phyloP scores from a whole-genome alignment of 148 eudicot species.

The Arbutus unedo region DNA sequence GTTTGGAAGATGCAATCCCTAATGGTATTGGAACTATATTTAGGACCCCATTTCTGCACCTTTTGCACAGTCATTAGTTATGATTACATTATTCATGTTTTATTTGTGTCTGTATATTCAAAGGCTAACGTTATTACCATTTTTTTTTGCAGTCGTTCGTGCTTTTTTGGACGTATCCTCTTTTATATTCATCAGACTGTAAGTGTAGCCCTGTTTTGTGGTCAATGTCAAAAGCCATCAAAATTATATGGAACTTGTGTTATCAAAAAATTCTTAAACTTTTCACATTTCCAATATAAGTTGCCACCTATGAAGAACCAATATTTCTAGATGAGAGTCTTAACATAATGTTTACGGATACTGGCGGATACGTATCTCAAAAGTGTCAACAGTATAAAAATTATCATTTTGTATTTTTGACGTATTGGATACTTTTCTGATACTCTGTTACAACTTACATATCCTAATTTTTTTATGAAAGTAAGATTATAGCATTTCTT shows the following conservation, averaged over 20 bases:
- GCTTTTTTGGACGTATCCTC: conserved; percentile 99
- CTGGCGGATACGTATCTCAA: too few species aligned
- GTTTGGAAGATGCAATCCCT: background rate
- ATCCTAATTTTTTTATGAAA: too few species aligned
- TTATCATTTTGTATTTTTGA: too few species aligned
- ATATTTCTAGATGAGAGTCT: too few species aligned
- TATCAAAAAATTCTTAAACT: too few species aligned
- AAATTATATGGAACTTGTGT: background rate
- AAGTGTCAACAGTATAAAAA: too few species aligned
- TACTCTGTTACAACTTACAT: too few species aligned
- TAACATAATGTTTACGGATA: too few species aligned
- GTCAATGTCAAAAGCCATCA: background rate
- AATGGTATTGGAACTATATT: background rate
- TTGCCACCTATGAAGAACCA: too few species aligned
- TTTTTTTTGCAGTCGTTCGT: conserved; percentile 87
- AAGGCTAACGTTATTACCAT: background rate
- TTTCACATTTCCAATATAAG: too few species aligned
- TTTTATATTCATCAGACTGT: conserved; percentile 9
- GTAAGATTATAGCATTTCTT: too few species aligned
- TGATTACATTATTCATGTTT: background rate
- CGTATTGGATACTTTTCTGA: too few species aligned
- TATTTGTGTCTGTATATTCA: background rate
- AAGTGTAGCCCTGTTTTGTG: background rate
- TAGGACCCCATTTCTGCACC: background rate
- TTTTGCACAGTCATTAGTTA: background rate